phyloP scores from a whole-genome alignment of 1,284 basidiomycete species.

The Meira miltonrushii region DNA sequence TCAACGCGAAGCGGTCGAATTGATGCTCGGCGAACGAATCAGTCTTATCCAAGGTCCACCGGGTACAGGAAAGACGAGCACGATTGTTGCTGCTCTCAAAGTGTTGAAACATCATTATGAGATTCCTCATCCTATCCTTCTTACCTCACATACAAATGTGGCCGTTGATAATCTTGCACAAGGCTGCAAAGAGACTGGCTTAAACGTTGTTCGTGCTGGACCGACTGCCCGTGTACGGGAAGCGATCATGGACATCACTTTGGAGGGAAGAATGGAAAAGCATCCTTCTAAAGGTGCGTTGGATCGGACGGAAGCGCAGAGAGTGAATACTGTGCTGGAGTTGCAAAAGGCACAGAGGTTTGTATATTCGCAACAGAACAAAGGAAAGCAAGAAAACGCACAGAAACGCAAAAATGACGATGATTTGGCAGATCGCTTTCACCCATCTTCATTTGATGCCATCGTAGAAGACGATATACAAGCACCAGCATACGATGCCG shows the following conservation, averaged over 20 bases:
- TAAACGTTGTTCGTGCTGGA: conserved; percentile 74
- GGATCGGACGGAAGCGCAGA: conserved; percentile 38
- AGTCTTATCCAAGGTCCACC: conserved; percentile 88
- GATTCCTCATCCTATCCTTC: conserved; percentile 74
- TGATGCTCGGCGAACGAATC: conserved; percentile 73
- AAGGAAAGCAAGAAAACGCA: background rate
- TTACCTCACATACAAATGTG: conserved; percentile 87
- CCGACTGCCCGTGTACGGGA: conserved; percentile 62
- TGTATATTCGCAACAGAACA: too few relatives aligned
- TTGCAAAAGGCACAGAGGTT: background rate
- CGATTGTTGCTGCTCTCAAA: conserved; percentile 76
- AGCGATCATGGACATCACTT: conserved; percentile 61
- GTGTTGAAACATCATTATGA: conserved; percentile 81
- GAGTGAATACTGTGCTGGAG: background rate
- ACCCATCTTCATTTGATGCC: background rate
- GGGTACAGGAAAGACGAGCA: conserved; percentile 89
- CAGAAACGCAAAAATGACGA: conserved; percentile 15
- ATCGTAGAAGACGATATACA: background rate
- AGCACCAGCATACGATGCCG: background rate
- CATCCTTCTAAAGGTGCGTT: conserved; percentile 58
- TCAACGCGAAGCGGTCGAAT: conserved; percentile 76
- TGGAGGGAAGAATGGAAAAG: conserved; percentile 64
- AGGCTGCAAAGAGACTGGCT: conserved; percentile 59
- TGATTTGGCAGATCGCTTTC: background rate
- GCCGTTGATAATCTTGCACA: conserved; percentile 90